These are phyloP conservation scores for Blastomyces gilchristii DNA, from an alignment of 2,329 filamentous ascomycete species.

Conservation along the genomic window DNA sequence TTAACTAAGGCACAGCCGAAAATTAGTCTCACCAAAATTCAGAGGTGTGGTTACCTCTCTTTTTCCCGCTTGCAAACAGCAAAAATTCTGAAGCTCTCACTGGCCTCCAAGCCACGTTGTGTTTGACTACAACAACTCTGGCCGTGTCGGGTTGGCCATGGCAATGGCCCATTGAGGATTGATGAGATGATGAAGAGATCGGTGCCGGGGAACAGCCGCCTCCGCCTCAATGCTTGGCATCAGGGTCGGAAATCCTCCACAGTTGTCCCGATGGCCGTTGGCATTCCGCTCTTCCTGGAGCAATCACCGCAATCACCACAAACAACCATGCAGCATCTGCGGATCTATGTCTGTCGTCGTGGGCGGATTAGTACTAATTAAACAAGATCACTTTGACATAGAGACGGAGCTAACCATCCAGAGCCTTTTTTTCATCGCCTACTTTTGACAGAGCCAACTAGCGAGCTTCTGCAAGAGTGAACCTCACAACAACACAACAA, in stretches of 20 bases:
- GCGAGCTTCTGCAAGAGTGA: background rate
- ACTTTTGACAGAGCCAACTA: background rate
- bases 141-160: background rate
- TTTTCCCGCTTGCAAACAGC: background rate
- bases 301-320: background rate
- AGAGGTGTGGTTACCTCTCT: background rate
- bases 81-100: background rate
- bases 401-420: background rate
- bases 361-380: background rate
- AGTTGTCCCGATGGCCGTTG: background rate
- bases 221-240: conserved; percentile 7
- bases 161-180: too few relatives aligned
- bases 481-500: background rate
- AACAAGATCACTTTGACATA: background rate
- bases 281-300: background rate
- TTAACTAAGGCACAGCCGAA: background rate
- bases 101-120: conserved; percentile 1
- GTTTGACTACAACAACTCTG: background rate
- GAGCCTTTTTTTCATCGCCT: background rate
- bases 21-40: background rate
- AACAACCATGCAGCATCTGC: background rate
- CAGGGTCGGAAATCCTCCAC: conserved; percentile 3
- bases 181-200: conserved; percentile 3
- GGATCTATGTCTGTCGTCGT: background rate
- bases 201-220: background rate